Evolutionary conservation across 805 yeast species (phyloP), one percentile per base, ranked within the genome.

Genomic region (Kluyveromyces siamensis): DNA sequence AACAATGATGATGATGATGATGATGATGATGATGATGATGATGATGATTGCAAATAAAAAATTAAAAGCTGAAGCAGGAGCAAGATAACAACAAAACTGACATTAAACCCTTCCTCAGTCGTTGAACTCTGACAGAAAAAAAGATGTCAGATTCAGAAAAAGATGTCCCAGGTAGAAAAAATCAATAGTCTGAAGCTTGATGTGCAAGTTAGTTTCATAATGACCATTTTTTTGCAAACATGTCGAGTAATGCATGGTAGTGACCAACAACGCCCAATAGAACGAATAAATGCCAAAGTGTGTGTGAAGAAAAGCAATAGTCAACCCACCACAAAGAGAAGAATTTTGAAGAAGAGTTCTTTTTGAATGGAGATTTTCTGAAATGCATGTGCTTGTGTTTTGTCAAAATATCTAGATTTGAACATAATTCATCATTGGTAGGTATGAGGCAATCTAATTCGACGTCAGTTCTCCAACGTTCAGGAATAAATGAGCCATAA

Each of bases 221-320:
- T 1, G 16, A 37, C 68, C 68, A 63, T 49, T 59, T 57, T 17
- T 70, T 71, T 44, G 71, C 72, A 54, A 82, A 82, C 85, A 90
- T 83, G 49, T 79, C 81, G 52, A 87, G 70, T 37, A 88, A 71
- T 13, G 95, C 91, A 48, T 73, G 72, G 66, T 90, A 93, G 66
- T 91, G 98, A 33, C 95, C 95, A 40, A 85, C 66, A n/a, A 88
- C 81, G 2, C 99, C 99, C 25, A 85, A 73, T 16, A 93, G 76
- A 30, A 93, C 99, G 61, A 85, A 87, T 11, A 88, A 63, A 68
- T 91, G 99, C 99, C 99, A 91, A 30, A 91, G 72, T 59, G 89
- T 90, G 66, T 91, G 99, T 37, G 96, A 87, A 40, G 80, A 76
- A 47, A 82, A 72, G 27, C 77, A 64, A 63, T 84, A 85, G 57